Conservation (phyloP, 257 asterid species). For the Striga asiatica region DNA sequence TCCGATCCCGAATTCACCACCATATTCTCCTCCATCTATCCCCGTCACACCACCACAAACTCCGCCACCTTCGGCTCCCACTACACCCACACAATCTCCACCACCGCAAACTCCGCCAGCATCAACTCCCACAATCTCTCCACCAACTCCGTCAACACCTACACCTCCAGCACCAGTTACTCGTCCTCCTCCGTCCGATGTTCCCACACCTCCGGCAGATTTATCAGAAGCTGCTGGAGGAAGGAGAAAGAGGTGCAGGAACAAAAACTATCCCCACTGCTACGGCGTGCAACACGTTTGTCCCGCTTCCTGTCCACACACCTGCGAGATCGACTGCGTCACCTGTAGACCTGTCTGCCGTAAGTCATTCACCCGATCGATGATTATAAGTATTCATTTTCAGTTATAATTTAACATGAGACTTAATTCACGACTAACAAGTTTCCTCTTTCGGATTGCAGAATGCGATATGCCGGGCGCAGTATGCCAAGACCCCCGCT, state of each 20-base stretch:
- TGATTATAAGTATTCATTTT: too few species aligned
- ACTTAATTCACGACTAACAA: too few species aligned
- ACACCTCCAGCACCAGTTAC: too few species aligned
- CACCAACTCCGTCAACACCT: background rate
- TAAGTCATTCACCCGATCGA: constrained; percentile 16
- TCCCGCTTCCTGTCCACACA: constrained; percentile 29
- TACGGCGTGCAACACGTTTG: constrained; percentile 30
- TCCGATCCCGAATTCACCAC: background rate
- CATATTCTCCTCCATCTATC: background rate
- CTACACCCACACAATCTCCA: background rate
- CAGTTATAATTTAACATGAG: too few species aligned
- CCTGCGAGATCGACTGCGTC: constrained; percentile 44
- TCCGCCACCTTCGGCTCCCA: background rate
- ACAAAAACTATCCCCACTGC: constrained; percentile 26
- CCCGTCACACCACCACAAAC: background rate
- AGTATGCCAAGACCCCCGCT: constrained; percentile 70
- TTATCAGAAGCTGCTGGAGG: constrained; percentile 11
- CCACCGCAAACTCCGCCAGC: constrained; percentile 1
- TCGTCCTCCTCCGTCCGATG: too few species aligned
- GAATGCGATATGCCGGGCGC: constrained; percentile 61
- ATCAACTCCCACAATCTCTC: background rate
- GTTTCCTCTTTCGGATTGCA: constrained; percentile 5
- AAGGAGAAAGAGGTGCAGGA: constrained; percentile 32
- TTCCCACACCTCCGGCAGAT: background rate
- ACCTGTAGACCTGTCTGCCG: constrained; percentile 56